These are phyloP conservation scores for Plasmodium sp. DNA, from an alignment of 169 alveolate species.

Conservation along the genomic window DNA sequence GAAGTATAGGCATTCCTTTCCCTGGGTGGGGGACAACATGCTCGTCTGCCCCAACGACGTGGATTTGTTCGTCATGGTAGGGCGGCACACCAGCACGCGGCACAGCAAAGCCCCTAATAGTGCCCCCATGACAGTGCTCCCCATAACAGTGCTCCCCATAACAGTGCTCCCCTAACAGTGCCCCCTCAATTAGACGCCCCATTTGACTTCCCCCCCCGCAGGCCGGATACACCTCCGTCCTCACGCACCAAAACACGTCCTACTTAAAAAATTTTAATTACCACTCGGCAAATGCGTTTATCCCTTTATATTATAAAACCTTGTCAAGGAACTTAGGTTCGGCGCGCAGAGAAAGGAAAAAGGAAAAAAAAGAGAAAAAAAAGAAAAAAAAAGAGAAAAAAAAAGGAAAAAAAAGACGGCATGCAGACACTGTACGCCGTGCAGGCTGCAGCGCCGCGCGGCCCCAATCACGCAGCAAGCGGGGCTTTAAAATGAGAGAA, in stretches of 20 bases:
- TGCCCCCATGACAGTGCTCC: not conserved
- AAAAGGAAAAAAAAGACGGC: not conserved
- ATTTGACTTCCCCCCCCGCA: not conserved
- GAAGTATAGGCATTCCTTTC: slow-evolving; percentile 42
- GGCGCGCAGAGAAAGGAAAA: not conserved
- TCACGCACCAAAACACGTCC: slow-evolving; percentile 47
- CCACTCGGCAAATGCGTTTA: slow-evolving; percentile 1
- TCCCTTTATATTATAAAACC: slow-evolving; percentile 1
- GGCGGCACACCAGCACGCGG: not conserved
- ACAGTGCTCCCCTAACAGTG: not conserved
- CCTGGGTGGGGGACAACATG: slow-evolving; percentile 59
- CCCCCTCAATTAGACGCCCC: not conserved
- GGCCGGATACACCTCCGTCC: slow-evolving; percentile 43
- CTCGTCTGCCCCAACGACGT: slow-evolving; percentile 30
- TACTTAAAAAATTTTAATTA: slow-evolving; percentile 53
- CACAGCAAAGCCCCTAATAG: too few relatives aligned
- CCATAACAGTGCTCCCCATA: not conserved
- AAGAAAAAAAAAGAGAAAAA: not conserved
- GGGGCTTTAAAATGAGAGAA: not conserved
- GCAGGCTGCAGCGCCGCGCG: not conserved
- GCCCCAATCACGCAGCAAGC: not conserved
- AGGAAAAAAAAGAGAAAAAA: not conserved
- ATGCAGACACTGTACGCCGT: not conserved
- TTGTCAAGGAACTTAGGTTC: slow-evolving; percentile 13
- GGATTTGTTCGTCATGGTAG: slow-evolving; percentile 28